A percentile compares a stretch with the other conserved stretches of the same genome.
Evolutionary conservation across 805 yeast species (phyloP).

Genomic region (Saccharomyces kudriavzevii): DNA sequence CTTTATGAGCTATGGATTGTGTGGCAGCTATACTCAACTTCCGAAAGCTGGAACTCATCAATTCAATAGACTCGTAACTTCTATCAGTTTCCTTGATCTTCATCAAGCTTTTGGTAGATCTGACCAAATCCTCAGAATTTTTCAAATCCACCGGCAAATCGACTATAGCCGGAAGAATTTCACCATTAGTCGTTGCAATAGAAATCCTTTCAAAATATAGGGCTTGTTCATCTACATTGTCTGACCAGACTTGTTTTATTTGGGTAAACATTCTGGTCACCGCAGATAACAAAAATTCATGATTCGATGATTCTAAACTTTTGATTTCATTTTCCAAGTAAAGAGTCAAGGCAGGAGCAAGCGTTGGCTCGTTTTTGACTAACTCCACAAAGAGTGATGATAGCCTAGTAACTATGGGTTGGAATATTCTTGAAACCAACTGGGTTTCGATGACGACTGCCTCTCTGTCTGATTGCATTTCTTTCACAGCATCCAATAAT

Average conservation of each 20-base stretch:
- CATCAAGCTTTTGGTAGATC: slow-evolving; percentile 17
- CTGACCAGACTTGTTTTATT: slow-evolving; percentile 48
- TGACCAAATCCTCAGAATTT: slow-evolving; percentile 27
- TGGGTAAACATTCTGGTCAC: slow-evolving; percentile 46
- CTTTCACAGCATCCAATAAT: slow-evolving; percentile 30
- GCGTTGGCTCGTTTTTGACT: slow-evolving; percentile 32
- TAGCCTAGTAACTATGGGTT: slow-evolving; percentile 22
- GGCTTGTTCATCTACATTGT: slow-evolving; percentile 48
- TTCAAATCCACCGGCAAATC: slow-evolving; percentile 41
- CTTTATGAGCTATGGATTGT: slow-evolving; percentile 2
- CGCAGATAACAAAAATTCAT: slow-evolving; percentile 51
- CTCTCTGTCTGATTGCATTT: slow-evolving; percentile 38
- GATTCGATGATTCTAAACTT: slow-evolving; percentile 42
- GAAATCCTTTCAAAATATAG: slow-evolving; percentile 34
- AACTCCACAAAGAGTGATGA: slow-evolving; percentile 30
- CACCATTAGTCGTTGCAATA: slow-evolving; percentile 28
- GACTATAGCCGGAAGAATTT: slow-evolving; percentile 38
- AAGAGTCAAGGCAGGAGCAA: slow-evolving; percentile 36
- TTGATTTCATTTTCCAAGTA: slow-evolving; percentile 34
- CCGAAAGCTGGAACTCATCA: neutral
- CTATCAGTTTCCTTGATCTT: neutral
- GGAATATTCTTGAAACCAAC: slow-evolving; percentile 41
- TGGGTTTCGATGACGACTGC: slow-evolving; percentile 38
- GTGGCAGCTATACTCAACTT: neutral
- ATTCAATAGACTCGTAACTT: neutral